Evolutionary conservation across 768 basidiomycete genomes (phyloP), one percentile per base, ranked within the genome.

Genomic region (Termitomyces eurrhizus): DNA sequence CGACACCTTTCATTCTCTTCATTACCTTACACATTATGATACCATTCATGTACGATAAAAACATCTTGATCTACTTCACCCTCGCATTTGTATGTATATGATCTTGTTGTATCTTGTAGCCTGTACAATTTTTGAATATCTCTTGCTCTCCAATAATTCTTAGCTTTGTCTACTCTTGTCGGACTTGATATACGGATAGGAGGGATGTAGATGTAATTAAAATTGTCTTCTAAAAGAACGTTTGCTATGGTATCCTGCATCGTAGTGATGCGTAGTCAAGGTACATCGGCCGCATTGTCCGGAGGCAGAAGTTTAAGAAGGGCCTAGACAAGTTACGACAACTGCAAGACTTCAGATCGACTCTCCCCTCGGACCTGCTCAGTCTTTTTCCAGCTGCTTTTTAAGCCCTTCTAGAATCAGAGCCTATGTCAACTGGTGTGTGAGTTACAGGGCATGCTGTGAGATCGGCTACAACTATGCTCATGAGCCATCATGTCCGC

Each of bases 21-120:
- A 33, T 56, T 24, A n/a, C 42, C 44, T 33, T 21, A 46, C n/a
- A 29, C 39, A 57, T 57, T 26, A 16, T 48, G 44, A 57, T 57
- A 35, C 36, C 56, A 35, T 48, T 21, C 8, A 35, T 57, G 56
- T 57, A 57, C 16, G 45, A 57, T 48, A 55, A 13, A 24, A 45
- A 57, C 45, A 46, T 26, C 14, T 24, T 46, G 33, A 14, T 26
- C 4, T 9, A 26, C 41, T 46, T 24, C n/a, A 36, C 14, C 21
- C 21, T 49, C 35, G 24, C 24, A 46, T 48, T 18, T 48, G 35
- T 45, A 46, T 56, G 45, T 57, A 57, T 57, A 48, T 16, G 8
- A 57, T 36, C 33, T 45, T 37, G 14, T 54, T 54, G 45, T 57
- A 57, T 57, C 46, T 48, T 57, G 56, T 57, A 57, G 54, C 54